Evolutionary conservation across 768 basidiomycete genomes (phyloP).

Genomic region (Kwoniella shandongensis): DNA sequence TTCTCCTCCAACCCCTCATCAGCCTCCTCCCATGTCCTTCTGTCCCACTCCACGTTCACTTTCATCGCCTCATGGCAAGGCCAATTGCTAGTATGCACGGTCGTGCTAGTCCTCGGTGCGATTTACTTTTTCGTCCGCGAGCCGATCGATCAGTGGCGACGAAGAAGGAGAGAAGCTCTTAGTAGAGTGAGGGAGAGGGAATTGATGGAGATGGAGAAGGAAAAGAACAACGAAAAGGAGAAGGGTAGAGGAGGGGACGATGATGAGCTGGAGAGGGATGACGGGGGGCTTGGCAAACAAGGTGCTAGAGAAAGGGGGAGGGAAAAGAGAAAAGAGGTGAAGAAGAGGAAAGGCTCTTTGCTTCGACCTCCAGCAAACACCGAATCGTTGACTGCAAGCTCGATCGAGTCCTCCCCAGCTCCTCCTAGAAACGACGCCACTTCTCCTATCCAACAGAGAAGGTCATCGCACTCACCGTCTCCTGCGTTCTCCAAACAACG

Average conservation of each 20-base stretch:
- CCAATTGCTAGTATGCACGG: constrained; percentile 41
- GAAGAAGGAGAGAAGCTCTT: constrained; percentile 22
- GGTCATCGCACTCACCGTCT: background rate
- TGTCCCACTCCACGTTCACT: constrained; percentile 36
- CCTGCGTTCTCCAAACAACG: too few species aligned
- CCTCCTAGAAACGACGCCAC: background rate
- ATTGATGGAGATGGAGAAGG: constrained; percentile 28
- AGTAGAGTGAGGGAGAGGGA: constrained; percentile 25
- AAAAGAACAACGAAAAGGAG: constrained; percentile 13
- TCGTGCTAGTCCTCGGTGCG: constrained; percentile 35
- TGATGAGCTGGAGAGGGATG: constrained; percentile 4
- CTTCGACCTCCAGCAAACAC: background rate
- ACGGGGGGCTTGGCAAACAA: background rate
- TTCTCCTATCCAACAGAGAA: constrained; percentile 8
- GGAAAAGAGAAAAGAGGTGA: constrained; percentile 23
- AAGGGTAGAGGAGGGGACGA: constrained; percentile 8
- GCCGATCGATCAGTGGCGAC: constrained; percentile 25
- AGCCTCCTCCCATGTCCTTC: constrained; percentile 17
- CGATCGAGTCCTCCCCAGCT: constrained; percentile 20
- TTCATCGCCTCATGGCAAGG: constrained; percentile 48
- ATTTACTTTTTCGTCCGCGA: constrained; percentile 39
- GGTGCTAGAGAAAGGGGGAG: constrained; percentile 18
- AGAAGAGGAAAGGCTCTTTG: constrained; percentile 22
- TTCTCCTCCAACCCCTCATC: constrained; percentile 8
- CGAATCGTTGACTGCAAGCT: constrained; percentile 9